Percentiles rank a stretch among this genome's conserved stretches.
phyloP scores from a whole-genome alignment of 257 asterid genomes.

The Solanum piurae region DNA sequence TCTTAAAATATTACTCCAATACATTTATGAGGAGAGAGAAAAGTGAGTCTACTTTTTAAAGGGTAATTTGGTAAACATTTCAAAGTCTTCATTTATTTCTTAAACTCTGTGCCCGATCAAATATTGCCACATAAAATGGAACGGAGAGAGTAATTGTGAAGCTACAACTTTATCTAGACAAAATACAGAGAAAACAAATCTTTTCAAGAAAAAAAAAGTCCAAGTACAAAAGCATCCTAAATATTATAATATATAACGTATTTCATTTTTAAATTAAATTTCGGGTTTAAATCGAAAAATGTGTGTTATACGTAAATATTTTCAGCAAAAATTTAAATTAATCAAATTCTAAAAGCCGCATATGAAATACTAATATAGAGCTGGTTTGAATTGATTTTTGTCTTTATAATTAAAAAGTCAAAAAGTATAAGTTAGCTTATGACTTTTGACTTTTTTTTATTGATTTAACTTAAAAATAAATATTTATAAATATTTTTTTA shows the following conservation, averaged over 20 bases:
- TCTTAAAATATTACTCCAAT: no score
- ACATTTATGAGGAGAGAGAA: no score
- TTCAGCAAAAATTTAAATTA: background rate
- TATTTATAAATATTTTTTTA: no score
- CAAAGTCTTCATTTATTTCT: no score
- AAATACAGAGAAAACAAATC: background rate
- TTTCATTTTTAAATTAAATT: background rate
- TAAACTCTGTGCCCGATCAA: no score
- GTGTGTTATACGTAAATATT: background rate
- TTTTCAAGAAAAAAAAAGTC: no score
- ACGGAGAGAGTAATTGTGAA: slow-evolving; percentile 12
- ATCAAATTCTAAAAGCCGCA: background rate
- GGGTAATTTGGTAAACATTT: no score
- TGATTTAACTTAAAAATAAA: background rate
- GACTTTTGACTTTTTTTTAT: background rate
- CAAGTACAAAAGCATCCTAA: background rate
- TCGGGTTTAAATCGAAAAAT: background rate
- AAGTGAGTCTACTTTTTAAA: no score
- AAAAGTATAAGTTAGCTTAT: no score
- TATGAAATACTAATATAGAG: background rate
- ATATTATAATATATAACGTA: background rate
- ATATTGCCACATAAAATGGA: no score
- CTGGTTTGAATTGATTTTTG: background rate
- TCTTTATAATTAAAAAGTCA: background rate
- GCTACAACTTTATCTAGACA: background rate